Conservation (phyloP, 208 protist genomes). For the Naegleria gruberi region DNA sequence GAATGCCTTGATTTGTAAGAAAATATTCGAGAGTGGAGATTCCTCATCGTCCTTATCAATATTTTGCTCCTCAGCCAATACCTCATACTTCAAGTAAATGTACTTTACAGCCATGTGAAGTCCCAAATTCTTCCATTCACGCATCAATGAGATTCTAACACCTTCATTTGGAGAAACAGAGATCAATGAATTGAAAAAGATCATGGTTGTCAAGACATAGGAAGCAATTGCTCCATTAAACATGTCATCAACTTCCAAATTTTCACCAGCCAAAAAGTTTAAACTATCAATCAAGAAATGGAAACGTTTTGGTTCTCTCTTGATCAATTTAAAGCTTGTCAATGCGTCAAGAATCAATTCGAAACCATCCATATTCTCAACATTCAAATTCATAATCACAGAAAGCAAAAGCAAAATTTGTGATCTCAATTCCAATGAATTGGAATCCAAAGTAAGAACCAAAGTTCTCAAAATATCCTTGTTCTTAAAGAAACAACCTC, state of each 20-base stretch:
- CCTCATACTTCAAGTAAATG: background rate
- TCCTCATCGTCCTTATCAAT: background rate
- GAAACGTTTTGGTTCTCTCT: background rate
- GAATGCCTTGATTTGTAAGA: background rate
- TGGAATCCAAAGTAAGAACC: background rate
- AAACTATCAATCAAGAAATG: background rate
- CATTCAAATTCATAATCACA: background rate
- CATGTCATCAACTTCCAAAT: background rate
- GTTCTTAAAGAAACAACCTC: background rate
- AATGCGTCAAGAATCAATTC: background rate
- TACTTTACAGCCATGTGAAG: background rate
- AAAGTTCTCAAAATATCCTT: background rate
- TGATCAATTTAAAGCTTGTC: background rate
- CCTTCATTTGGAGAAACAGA: background rate
- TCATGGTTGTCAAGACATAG: background rate
- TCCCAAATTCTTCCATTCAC: background rate
- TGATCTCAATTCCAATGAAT: background rate
- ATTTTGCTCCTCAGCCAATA: background rate
- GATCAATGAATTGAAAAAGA: background rate
- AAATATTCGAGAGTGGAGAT: background rate
- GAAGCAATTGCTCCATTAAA: background rate
- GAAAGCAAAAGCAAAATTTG: background rate
- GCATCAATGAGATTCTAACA: background rate
- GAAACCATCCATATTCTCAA: background rate
- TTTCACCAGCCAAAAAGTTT: background rate